These are phyloP conservation scores for Chalaropsis ovoidea DNA, from an alignment of 2,329 filamentous ascomycete species.

Conservation along the genomic window DNA sequence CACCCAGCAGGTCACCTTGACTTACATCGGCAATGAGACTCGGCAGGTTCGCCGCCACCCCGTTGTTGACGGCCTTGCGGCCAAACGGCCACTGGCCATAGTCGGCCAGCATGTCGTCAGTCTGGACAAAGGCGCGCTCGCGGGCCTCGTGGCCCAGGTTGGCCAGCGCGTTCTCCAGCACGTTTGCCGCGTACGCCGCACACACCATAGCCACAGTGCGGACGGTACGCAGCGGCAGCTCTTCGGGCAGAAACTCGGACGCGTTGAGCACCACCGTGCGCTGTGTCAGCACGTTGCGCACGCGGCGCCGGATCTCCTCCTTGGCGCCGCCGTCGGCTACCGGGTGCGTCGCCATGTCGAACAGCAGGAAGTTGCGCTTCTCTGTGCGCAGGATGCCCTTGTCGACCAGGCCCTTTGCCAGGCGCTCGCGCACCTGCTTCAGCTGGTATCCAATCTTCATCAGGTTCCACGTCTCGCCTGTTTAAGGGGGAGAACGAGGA, in stretches of 20 bases:
- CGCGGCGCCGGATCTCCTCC: conserved; percentile 88
- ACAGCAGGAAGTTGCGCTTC: conserved; percentile 98
- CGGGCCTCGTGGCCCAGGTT: conserved; percentile 88
- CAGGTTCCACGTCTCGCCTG: conserved; percentile 97
- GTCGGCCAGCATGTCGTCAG: conserved; percentile 87
- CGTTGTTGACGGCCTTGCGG: conserved; percentile 64
- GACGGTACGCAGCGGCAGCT: conserved; percentile 85
- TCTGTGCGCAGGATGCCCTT: conserved; percentile 97
- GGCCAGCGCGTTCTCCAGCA: conserved; percentile 92
- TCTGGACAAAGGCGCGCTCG: conserved; percentile 91
- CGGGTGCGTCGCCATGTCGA: conserved; percentile 98
- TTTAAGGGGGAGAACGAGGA: not conserved
- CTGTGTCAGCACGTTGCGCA: conserved; percentile 84
- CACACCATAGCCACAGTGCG: conserved; percentile 94
- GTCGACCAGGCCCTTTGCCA: conserved; percentile 95
- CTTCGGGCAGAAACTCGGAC: conserved; percentile 84
- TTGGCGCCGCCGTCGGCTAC: conserved; percentile 94
- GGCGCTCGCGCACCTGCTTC: conserved; percentile 94
- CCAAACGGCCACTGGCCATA: conserved; percentile 98
- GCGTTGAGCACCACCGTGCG: conserved; percentile 82
- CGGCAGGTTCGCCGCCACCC: conserved; percentile 85
- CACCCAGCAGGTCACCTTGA: not conserved
- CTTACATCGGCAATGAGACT: conserved; percentile 68
- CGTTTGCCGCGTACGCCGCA: conserved; percentile 94
- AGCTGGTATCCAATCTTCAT: conserved; percentile 99